A percentile compares a stretch with the other conserved stretches of the same genome.
Evolutionary conservation across 306 rosid species (phyloP).

Genomic region (Vigna hirtella): DNA sequence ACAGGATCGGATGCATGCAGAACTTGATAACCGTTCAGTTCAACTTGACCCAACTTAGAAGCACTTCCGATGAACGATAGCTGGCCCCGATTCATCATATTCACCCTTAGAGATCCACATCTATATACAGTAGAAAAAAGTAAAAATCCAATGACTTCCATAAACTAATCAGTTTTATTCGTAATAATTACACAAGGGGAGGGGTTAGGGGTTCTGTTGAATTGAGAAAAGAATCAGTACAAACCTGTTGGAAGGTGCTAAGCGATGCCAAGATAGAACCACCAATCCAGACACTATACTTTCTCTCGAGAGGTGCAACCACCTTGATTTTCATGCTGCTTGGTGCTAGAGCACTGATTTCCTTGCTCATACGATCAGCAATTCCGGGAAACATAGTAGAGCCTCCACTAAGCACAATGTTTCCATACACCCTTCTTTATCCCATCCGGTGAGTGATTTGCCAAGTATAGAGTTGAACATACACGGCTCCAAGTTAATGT

Average conservation of each 20-base stretch:
- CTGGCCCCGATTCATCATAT: constrained; percentile 80
- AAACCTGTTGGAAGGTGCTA: constrained; percentile 79
- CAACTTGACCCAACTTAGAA: constrained; percentile 53
- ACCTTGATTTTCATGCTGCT: constrained; percentile 89
- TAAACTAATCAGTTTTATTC: not conserved
- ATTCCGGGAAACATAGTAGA: constrained; percentile 83
- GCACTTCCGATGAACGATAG: constrained; percentile 80
- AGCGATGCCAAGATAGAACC: constrained; percentile 83
- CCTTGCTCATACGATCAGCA: constrained; percentile 86
- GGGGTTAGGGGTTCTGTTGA: no score
- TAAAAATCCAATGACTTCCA: constrained; percentile 1
- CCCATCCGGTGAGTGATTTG: not conserved
- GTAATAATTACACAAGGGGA: not conserved
- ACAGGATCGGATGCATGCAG: constrained; percentile 45
- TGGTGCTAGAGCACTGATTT: constrained; percentile 78
- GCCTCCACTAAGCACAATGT: constrained; percentile 80
- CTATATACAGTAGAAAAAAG: constrained; percentile 48
- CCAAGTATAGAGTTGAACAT: not conserved
- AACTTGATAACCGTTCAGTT: constrained; percentile 45
- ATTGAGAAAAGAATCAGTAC: not conserved
- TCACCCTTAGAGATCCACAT: constrained; percentile 85
- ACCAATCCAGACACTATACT: constrained; percentile 86
- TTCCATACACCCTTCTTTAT: constrained; percentile 34
- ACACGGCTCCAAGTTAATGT: not conserved
- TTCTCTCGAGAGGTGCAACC: constrained; percentile 80